Evolutionary conservation across 2,329 filamentous ascomycete species (phyloP).

Genomic region (Colletotrichum filicis): DNA sequence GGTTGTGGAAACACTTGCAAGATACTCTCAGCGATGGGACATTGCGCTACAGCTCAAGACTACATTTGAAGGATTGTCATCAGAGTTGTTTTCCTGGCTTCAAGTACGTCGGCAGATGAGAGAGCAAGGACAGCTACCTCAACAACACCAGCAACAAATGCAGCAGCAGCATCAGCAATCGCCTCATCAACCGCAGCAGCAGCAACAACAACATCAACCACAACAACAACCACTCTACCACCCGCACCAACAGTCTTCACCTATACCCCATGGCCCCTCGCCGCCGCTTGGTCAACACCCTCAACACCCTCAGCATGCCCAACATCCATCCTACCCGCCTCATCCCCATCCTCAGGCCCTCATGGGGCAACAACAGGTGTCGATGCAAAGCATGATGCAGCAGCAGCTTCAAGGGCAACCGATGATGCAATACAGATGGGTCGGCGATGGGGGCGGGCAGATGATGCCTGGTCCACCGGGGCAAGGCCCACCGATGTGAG

Average conservation of each 20-base stretch:
- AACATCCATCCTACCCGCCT: constrained; percentile 15
- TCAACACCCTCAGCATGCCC: constrained; percentile 1
- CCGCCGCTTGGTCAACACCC: constrained; percentile 3
- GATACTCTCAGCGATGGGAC: constrained; percentile 70
- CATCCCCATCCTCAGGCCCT: constrained; percentile 19
- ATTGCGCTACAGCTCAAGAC: constrained; percentile 64
- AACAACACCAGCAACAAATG: constrained; percentile 43
- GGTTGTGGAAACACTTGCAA: constrained; percentile 63
- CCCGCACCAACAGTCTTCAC: constrained; percentile 12
- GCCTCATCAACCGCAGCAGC: constrained; percentile 43
- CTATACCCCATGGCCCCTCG: neutral
- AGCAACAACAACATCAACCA: constrained; percentile 44
- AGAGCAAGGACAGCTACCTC: constrained; percentile 41
- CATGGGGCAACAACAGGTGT: constrained; percentile 10
- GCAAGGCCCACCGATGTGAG: constrained; percentile 5
- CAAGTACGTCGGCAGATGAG: constrained; percentile 50
- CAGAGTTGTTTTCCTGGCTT: constrained; percentile 56
- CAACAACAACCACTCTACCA: constrained; percentile 30
- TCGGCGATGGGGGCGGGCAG: constrained; percentile 55
- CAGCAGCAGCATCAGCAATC: constrained; percentile 42
- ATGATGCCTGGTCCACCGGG: constrained; percentile 49
- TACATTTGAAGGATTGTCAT: constrained; percentile 63
- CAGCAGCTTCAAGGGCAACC: constrained; percentile 37
- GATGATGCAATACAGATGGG: constrained; percentile 51
- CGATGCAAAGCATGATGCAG: constrained; percentile 21